These are phyloP conservation scores for Chernovozyma aurita DNA, from an alignment of 1,139 yeast genomes.

Conservation along the genomic window DNA sequence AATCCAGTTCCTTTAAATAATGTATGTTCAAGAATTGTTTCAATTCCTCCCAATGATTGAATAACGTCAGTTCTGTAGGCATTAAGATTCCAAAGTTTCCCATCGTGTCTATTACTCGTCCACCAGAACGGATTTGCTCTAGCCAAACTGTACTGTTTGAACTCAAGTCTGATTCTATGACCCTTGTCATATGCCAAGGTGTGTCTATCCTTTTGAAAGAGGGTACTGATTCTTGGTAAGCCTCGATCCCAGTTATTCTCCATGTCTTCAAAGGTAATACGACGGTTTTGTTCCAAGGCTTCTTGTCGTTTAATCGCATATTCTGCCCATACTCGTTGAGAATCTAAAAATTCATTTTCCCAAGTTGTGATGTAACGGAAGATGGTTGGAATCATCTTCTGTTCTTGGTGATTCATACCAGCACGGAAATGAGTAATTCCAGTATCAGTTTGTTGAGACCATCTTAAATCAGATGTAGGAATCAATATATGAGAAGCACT, in stretches of 20 bases:
- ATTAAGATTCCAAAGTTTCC: slow-evolving; percentile 89
- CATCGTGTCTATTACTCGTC: slow-evolving; percentile 92
- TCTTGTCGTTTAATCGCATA: slow-evolving; percentile 87
- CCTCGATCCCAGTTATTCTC: slow-evolving; percentile 97
- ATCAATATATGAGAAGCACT: slow-evolving; percentile 94
- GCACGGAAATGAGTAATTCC: slow-evolving; percentile 94
- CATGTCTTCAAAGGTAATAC: slow-evolving; percentile 87
- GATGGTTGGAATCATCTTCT: slow-evolving; percentile 83
- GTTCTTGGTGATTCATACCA: slow-evolving; percentile 84
- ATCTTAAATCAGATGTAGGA: slow-evolving; percentile 86
- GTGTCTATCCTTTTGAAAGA: slow-evolving; percentile 93
- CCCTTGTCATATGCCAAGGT: slow-evolving; percentile 95
- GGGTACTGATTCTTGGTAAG: slow-evolving; percentile 88
- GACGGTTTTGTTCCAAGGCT: slow-evolving; percentile 79
- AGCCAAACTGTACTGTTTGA: slow-evolving; percentile 67
- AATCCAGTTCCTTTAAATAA: slow-evolving; percentile 95
- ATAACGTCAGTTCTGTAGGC: slow-evolving; percentile 94
- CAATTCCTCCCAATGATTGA: slow-evolving; percentile 96
- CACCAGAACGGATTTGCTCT: slow-evolving; percentile 93
- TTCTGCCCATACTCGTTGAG: slow-evolving; percentile 97
- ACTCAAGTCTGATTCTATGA: slow-evolving; percentile 77
- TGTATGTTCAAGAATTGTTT: slow-evolving; percentile 92
- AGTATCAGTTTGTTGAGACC: slow-evolving; percentile 92
- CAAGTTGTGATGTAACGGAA: slow-evolving; percentile 91
- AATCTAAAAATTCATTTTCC: slow-evolving; percentile 94